Evolutionary conservation across 75 land plant species (phyloP).

Genomic region (Sequoiadendron giganteum): DNA sequence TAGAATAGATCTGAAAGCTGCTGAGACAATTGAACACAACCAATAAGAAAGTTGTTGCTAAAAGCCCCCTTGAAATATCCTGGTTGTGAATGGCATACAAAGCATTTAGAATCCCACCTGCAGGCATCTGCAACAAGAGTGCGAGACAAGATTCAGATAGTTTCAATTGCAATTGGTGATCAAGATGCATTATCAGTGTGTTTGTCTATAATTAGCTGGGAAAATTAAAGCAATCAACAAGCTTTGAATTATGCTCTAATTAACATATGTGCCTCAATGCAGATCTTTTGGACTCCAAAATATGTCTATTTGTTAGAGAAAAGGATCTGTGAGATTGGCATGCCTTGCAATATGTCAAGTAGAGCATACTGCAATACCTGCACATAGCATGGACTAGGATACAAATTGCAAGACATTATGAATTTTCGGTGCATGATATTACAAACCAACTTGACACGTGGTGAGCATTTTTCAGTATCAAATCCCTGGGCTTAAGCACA

Average conservation of each 20-base stretch:
- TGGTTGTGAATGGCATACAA: constrained; percentile 37
- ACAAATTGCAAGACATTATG: background rate
- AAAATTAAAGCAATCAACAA: background rate
- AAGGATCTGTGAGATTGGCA: background rate
- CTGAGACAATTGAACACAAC: constrained; percentile 57
- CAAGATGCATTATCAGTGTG: background rate
- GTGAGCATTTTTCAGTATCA: background rate
- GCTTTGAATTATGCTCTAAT: background rate
- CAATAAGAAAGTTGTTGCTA: constrained; percentile 51
- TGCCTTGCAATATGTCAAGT: background rate
- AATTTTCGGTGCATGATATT: background rate
- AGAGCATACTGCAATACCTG: background rate
- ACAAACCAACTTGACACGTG: background rate
- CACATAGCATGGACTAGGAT: background rate
- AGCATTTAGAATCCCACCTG: constrained; percentile 41
- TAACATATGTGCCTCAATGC: background rate
- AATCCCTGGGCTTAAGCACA: background rate
- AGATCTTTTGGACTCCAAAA: background rate
- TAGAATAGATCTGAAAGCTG: constrained; percentile 69
- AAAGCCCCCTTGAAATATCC: constrained; percentile 28
- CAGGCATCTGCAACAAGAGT: constrained; percentile 32
- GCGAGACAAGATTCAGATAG: background rate
- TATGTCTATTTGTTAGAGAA: background rate
- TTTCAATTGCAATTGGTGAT: background rate
- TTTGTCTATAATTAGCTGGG: background rate